phyloP scores from a whole-genome alignment of 768 basidiomycete genomes.

The Stropharia rugosoannulata region DNA sequence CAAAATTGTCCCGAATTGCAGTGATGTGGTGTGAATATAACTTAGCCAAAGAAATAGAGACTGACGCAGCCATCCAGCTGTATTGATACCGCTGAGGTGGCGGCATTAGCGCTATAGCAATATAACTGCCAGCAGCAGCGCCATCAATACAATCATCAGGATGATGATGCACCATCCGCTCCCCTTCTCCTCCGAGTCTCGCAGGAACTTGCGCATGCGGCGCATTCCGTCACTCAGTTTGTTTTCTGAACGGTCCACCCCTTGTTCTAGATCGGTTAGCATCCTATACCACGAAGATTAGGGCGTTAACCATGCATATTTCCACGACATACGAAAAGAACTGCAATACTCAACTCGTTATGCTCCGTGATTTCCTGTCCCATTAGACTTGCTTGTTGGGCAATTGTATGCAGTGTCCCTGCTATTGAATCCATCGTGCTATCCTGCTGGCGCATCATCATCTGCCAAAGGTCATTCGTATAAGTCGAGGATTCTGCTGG shows the following conservation, averaged over 20 bases:
- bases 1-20: too few relatives aligned
- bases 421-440: slow-evolving; percentile 84
- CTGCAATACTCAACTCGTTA: slow-evolving; percentile 73
- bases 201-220: slow-evolving; percentile 75
- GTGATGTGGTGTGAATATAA: too few relatives aligned
- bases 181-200: slow-evolving; percentile 86
- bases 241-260: slow-evolving; percentile 67
- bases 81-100: not conserved
- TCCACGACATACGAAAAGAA: not conserved
- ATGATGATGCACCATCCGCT: slow-evolving; percentile 91
- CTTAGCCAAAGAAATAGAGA: too few relatives aligned
- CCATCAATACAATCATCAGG: slow-evolving; percentile 75
- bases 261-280: slow-evolving; percentile 73
- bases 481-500: not conserved
- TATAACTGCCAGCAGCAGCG: slow-evolving; percentile 79
- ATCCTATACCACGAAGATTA: slow-evolving; percentile 47
- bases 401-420: slow-evolving; percentile 80
- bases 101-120: slow-evolving; percentile 33
- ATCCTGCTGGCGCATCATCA: slow-evolving; percentile 89
- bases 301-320: not conserved
- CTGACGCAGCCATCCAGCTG: too few relatives aligned
- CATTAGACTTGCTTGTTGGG: slow-evolving; percentile 92
- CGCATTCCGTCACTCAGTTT: slow-evolving; percentile 66
- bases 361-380: slow-evolving; percentile 91
- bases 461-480: slow-evolving; percentile 26